Conservation (phyloP, 176 grass and related monocot genomes). For the Musa schizocarpa region DNA sequence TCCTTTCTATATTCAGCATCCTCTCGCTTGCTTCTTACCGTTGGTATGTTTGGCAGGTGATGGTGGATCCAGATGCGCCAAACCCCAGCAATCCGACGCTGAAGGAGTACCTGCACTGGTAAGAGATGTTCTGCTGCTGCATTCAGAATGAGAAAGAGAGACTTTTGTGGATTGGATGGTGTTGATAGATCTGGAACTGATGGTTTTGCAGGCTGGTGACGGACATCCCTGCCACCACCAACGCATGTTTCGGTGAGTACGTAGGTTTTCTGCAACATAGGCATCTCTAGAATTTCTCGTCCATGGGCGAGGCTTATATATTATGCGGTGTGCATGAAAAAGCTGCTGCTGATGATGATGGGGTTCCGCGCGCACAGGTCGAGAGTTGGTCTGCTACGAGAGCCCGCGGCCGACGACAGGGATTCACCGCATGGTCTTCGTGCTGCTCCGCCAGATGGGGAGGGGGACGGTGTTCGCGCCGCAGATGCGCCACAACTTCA, state of each 20-base stretch:
- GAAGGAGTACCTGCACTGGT: constrained; percentile 91
- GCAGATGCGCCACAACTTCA: constrained; percentile 58
- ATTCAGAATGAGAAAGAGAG: background rate
- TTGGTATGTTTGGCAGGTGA: constrained; percentile 30
- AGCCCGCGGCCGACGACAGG: constrained; percentile 38
- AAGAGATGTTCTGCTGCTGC: background rate
- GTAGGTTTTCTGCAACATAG: background rate
- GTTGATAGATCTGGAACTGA: background rate
- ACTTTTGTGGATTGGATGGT: background rate
- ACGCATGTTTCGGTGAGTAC: constrained; percentile 48
- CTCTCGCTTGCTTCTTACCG: background rate
- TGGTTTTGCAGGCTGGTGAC: constrained; percentile 67
- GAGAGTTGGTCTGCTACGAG: constrained; percentile 56
- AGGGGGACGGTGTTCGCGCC: constrained; percentile 50
- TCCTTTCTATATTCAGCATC: background rate
- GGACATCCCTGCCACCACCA: constrained; percentile 73
- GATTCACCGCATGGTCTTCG: constrained; percentile 72
- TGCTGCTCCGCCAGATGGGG: constrained; percentile 56
- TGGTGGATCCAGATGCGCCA: constrained; percentile 88
- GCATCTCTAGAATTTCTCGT: no score
- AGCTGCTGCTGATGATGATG: no score
- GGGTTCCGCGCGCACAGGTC: constrained; percentile 18
- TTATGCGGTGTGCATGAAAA: no score
- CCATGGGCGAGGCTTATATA: no score
- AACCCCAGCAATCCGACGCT: constrained; percentile 69